Evolutionary conservation across 495 filamentous ascomycete species (phyloP).

Genomic region (Penicillium arizonense): DNA sequence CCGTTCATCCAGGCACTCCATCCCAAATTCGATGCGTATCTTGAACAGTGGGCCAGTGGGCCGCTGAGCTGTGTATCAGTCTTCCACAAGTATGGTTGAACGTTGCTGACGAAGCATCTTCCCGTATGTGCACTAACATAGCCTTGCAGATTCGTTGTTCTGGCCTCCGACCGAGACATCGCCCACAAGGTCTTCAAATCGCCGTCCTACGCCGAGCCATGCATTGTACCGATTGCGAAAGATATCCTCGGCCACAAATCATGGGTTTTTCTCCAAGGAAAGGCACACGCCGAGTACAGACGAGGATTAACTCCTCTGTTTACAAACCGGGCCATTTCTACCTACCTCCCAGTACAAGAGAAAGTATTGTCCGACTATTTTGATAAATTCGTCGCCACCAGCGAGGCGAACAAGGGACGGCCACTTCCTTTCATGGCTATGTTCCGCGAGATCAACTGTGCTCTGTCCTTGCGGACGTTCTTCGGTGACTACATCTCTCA

Average conservation of each 20-base stretch:
- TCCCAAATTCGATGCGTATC: conserved; percentile 80
- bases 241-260: conserved; percentile 83
- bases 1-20: conserved; percentile 85
- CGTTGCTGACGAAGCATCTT: not conserved
- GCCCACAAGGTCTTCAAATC: conserved; percentile 94
- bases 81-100: conserved; percentile 79
- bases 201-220: conserved; percentile 82
- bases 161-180: conserved; percentile 88
- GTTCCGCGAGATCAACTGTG: conserved; percentile 91
- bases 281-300: conserved; percentile 85
- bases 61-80: conserved; percentile 89
- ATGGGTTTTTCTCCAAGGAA: conserved; percentile 94
- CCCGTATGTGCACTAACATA: not conserved
- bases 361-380: conserved; percentile 82
- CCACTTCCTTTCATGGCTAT: conserved; percentile 76
- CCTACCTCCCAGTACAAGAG: conserved; percentile 86
- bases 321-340: conserved; percentile 79
- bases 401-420: conserved; percentile 56
- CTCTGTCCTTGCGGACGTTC: conserved; percentile 71
- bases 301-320: conserved; percentile 89
- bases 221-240: conserved; percentile 85
- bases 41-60: conserved; percentile 81
- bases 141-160: conserved; percentile 77
- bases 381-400: conserved; percentile 64
- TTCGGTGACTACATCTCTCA: conserved; percentile 43